These are phyloP conservation scores for Fraxinus angustifolia DNA, from an alignment of 305 asterid species.

Conservation along the genomic window DNA sequence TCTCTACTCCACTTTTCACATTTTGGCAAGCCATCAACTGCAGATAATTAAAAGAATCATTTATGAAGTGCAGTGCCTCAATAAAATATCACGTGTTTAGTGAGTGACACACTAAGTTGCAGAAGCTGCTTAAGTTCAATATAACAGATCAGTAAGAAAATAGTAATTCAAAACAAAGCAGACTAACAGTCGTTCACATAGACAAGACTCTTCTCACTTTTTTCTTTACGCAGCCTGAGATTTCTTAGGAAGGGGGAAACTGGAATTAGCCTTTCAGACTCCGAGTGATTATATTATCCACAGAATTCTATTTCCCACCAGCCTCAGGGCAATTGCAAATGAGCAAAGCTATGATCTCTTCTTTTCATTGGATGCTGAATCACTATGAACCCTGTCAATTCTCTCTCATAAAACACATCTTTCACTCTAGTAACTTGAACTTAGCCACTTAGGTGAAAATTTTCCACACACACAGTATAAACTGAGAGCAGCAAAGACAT, in stretches of 20 bases:
- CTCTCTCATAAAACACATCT: background rate
- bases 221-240: background rate
- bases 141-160: background rate
- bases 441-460: background rate
- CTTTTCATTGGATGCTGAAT: background rate
- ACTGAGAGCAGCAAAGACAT: background rate
- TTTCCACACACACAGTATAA: background rate
- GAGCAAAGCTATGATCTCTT: background rate
- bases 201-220: background rate
- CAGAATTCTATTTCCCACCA: background rate
- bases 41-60: background rate
- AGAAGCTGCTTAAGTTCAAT: background rate
- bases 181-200: background rate
- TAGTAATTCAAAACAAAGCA: background rate
- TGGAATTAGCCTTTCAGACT: background rate
- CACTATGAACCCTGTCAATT: background rate
- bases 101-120: background rate
- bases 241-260: background rate
- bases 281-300: background rate
- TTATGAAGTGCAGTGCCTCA: background rate
- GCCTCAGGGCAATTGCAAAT: background rate
- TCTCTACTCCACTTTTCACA: conserved; percentile 42
- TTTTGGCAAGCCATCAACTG: conserved; percentile 40
- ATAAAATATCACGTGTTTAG: background rate
- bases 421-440: background rate